Evolutionary conservation across 1,284 basidiomycete species (phyloP).

Genomic region (Rhodofomes roseus): DNA sequence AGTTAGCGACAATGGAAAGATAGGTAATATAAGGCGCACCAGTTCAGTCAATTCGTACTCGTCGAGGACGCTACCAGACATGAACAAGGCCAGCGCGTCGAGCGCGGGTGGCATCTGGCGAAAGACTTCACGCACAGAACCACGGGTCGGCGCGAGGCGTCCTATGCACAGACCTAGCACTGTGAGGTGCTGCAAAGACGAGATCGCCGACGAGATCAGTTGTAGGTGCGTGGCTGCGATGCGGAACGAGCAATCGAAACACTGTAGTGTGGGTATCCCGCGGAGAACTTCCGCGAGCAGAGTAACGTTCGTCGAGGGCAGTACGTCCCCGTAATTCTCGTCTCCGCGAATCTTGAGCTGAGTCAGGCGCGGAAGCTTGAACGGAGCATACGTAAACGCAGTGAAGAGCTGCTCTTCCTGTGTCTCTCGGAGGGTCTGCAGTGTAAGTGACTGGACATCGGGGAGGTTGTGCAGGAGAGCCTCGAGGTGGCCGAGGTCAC

Average conservation of each 20-base stretch:
- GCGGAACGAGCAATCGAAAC: neutral
- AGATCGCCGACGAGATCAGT: neutral
- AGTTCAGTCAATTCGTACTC: neutral
- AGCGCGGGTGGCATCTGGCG: neutral
- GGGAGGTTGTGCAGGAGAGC: neutral
- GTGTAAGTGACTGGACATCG: neutral
- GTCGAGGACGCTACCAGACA: neutral
- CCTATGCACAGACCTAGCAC: neutral
- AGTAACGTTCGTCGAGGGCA: neutral
- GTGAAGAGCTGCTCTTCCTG: neutral
- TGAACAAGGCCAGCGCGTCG: neutral
- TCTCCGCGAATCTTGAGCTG: neutral
- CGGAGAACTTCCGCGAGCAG: neutral
- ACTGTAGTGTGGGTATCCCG: neutral
- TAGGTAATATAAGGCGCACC: neutral
- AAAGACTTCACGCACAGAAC: neutral
- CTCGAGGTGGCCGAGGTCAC: neutral
- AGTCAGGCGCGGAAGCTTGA: neutral
- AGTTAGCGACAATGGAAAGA: neutral
- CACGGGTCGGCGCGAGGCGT: neutral
- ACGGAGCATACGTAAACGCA: neutral
- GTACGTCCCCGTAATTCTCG: neutral
- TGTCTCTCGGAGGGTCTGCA: neutral
- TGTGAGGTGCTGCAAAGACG: neutral
- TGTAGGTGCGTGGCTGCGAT: neutral